Conservation (phyloP, 371 early-diverging fungal genomes). For the Mortierella sp. region DNA sequence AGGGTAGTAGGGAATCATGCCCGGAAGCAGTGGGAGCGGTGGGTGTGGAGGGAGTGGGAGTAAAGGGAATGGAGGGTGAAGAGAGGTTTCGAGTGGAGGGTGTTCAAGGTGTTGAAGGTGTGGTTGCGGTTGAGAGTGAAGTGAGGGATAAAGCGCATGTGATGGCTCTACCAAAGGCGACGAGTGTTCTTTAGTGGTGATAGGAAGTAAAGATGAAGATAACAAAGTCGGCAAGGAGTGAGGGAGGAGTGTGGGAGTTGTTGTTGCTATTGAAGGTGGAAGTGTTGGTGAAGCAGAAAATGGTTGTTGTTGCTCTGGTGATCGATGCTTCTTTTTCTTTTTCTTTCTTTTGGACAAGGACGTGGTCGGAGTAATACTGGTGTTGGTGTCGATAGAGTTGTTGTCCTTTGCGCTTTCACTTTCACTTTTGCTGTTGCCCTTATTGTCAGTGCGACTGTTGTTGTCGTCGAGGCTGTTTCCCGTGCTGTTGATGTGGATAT, state of each 20-base stretch:
- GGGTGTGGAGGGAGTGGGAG: background rate
- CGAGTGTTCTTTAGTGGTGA: background rate
- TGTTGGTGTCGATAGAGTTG: background rate
- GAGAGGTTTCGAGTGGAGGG: background rate
- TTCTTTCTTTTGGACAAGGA: background rate
- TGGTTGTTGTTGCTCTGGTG: background rate
- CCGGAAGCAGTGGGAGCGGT: background rate
- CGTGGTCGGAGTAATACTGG: background rate
- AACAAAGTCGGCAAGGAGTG: background rate
- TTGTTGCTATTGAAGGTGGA: background rate
- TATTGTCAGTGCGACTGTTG: background rate
- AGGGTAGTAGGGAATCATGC: conserved; percentile 47
- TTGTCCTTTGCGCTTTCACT: background rate
- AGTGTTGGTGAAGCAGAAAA: background rate
- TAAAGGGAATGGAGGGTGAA: background rate
- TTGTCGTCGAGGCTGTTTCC: background rate
- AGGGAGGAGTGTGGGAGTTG: conserved; percentile 7
- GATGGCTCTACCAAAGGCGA: background rate
- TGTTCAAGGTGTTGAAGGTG: conserved; percentile 1
- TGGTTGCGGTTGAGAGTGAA: background rate
- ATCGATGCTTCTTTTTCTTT: background rate
- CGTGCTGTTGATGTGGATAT: background rate
- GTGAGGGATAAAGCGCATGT: background rate
- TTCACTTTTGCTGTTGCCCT: conserved; percentile 5
- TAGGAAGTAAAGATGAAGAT: background rate